These are phyloP conservation scores for Apiotrichum laibachii DNA, from an alignment of 1,284 basidiomycete species.

Conservation along the genomic window DNA sequence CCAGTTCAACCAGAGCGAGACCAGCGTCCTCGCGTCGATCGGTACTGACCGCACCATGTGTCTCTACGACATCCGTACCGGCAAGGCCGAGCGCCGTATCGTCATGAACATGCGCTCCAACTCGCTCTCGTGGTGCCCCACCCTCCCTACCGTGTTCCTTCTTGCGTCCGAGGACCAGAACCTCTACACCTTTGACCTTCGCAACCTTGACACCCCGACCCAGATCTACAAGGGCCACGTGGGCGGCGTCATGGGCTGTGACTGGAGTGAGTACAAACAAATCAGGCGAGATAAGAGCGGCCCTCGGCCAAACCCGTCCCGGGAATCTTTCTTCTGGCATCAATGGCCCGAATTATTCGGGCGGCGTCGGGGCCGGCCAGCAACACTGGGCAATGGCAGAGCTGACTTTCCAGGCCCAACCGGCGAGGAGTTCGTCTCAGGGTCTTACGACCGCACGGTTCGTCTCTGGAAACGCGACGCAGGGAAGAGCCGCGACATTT, in stretches of 20 bases:
- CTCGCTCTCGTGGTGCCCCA: conserved; percentile 90
- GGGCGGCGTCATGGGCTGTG: conserved; percentile 87
- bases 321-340: conserved; percentile 14
- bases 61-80: conserved; percentile 92
- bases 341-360: not conserved
- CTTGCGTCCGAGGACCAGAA: conserved; percentile 98
- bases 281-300: conserved; percentile 22
- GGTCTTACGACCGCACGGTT: conserved; percentile 92
- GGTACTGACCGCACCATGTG: conserved; percentile 94
- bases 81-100: conserved; percentile 85
- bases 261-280: conserved; percentile 63
- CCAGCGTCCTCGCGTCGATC: conserved; percentile 86
- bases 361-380: not conserved
- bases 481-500: conserved; percentile 82
- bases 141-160: conserved; percentile 84
- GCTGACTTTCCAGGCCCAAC: conserved; percentile 62
- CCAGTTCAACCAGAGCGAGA: conserved; percentile 90
- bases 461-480: conserved; percentile 88
- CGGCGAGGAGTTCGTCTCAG: conserved; percentile 92
- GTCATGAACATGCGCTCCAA: conserved; percentile 91
- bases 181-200: conserved; percentile 95
- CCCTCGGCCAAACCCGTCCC: no score
- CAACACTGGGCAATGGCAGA: conserved; percentile 60
- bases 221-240: conserved; percentile 98
- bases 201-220: conserved; percentile 75